Percentiles rank a stretch among this genome's conserved stretches.
These are phyloP conservation scores for Pseudozyma pruni DNA, from an alignment of 1,284 basidiomycete genomes.

Conservation along the genomic window DNA sequence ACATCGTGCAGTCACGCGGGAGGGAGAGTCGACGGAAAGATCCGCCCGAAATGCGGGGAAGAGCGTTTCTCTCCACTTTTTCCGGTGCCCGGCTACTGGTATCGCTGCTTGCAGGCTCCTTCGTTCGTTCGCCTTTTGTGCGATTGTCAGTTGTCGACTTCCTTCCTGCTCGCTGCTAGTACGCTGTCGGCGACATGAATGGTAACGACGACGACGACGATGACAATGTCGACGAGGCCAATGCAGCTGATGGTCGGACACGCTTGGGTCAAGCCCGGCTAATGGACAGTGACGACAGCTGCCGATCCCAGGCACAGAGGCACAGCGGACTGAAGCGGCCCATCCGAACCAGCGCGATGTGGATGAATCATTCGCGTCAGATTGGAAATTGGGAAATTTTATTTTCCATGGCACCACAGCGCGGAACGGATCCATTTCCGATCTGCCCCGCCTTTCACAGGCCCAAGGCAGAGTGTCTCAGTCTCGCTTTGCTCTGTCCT, in stretches of 20 bases:
- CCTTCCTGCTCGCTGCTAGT: no score
- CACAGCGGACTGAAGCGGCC: neutral
- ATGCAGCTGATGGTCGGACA: no score
- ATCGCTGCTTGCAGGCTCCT: neutral
- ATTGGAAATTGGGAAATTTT: conserved; percentile 6
- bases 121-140: neutral
- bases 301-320: no score
- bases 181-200: no score
- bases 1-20: neutral
- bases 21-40: conserved; percentile 10
- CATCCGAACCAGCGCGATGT: neutral
- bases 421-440: conserved; percentile 32
- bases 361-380: conserved; percentile 6
- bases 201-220: no score
- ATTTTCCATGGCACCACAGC: neutral
- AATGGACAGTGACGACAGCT: no score
- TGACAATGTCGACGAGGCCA: no score
- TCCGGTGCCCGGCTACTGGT: neutral
- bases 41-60: conserved; percentile 15
- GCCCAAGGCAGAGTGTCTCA: neutral
- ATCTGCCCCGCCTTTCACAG: conserved; percentile 26
- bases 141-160: no score
- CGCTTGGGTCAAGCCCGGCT: no score
- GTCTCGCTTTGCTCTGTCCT: neutral
- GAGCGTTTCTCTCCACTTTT: neutral